These are phyloP conservation scores for Penicillium sp. DNA, from an alignment of 2,329 filamentous ascomycete genomes.

Conservation along the genomic window DNA sequence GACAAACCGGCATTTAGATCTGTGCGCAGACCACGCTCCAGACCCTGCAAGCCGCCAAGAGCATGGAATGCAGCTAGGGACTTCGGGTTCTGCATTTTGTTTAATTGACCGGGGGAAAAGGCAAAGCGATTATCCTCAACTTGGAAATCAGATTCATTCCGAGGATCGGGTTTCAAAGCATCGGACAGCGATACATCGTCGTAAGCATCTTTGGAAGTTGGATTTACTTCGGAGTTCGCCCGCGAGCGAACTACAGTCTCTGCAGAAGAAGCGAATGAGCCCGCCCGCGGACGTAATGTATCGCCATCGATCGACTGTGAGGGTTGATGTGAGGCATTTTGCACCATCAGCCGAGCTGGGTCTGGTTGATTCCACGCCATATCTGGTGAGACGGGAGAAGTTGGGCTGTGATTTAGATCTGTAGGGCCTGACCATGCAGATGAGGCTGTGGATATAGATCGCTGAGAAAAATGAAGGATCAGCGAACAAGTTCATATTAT, in stretches of 20 bases:
- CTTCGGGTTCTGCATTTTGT: constrained; percentile 87
- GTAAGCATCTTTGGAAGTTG: constrained; percentile 26
- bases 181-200: constrained; percentile 46
- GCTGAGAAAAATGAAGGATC: constrained; percentile 4
- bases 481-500: not conserved
- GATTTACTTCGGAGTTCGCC: constrained; percentile 32
- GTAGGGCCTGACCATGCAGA: constrained; percentile 20
- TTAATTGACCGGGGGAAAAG: constrained; percentile 72
- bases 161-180: constrained; percentile 72
- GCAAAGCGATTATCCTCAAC: constrained; percentile 81
- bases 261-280: constrained; percentile 40
- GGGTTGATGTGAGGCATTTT: constrained; percentile 30
- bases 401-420: constrained; percentile 19
- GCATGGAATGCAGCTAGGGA: constrained; percentile 77
- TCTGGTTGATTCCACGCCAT: constrained; percentile 23
- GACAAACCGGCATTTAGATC: constrained; percentile 73
- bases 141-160: constrained; percentile 71
- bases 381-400: constrained; percentile 23
- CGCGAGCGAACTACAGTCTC: constrained; percentile 35
- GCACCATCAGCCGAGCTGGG: constrained; percentile 26
- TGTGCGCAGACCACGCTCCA: constrained; percentile 75
- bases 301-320: constrained; percentile 43
- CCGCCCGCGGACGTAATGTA: constrained; percentile 44
- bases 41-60: constrained; percentile 71
- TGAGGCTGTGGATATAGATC: constrained; percentile 20